Evolutionary conservation across 768 basidiomycete species (phyloP).

Genomic region (Mycena latifolia): DNA sequence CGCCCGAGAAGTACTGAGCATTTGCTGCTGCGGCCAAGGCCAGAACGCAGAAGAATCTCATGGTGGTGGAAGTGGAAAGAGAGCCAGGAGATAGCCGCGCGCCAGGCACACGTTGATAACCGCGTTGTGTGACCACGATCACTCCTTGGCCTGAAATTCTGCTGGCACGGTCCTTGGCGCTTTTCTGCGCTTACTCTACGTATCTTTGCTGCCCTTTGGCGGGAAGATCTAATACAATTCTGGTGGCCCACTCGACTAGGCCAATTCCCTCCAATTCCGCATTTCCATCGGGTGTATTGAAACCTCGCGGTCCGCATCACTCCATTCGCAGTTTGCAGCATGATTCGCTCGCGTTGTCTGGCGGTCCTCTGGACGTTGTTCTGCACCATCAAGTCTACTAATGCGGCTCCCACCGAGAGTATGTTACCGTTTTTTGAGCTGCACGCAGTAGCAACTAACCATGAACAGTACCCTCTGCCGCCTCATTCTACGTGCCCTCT

Average conservation of each 20-base stretch:
- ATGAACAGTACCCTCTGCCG: slow-evolving; percentile 77
- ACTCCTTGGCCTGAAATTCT: slow-evolving; percentile 1
- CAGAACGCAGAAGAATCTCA: slow-evolving; percentile 61
- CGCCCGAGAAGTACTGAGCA: slow-evolving; percentile 84
- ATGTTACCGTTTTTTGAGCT: slow-evolving; percentile 31
- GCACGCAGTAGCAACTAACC: not conserved
- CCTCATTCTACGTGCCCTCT: slow-evolving; percentile 84
- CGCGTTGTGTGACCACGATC: not conserved
- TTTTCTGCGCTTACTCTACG: not conserved
- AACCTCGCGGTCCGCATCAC: not conserved
- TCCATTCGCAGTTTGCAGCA: not conserved
- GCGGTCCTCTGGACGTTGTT: slow-evolving; percentile 29
- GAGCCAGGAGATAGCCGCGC: slow-evolving; percentile 34
- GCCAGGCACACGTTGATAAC: slow-evolving; percentile 1
- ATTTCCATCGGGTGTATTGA: slow-evolving; percentile 2
- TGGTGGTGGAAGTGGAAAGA: slow-evolving; percentile 47
- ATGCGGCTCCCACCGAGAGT: slow-evolving; percentile 58
- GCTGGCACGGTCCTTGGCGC: slow-evolving; percentile 8
- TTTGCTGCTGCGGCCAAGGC: slow-evolving; percentile 51
- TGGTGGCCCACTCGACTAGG: not conserved
- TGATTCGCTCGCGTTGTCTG: slow-evolving; percentile 34
- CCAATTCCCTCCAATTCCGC: too few relatives aligned
- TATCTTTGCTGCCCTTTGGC: not conserved
- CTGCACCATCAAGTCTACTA: slow-evolving; percentile 23
- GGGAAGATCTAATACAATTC: not conserved